Conservation (phyloP, 2,329 filamentous ascomycete species). For the Exophiala sideris region DNA sequence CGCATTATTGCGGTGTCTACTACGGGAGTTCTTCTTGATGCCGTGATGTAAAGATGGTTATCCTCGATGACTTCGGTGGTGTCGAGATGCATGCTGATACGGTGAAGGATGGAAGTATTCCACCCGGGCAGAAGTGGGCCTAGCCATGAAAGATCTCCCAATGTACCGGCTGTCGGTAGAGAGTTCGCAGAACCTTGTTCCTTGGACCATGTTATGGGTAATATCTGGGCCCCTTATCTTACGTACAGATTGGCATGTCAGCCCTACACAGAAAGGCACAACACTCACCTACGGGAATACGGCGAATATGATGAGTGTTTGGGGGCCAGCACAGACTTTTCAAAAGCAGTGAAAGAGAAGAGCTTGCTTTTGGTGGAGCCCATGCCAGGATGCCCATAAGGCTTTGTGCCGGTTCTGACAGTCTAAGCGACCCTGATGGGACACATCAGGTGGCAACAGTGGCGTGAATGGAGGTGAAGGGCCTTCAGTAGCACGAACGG, state of each 20-base stretch:
- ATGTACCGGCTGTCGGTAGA: neutral
- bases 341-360: no score
- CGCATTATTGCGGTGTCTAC: neutral
- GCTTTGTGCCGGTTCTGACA: no score
- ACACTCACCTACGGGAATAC: no score
- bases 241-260: neutral
- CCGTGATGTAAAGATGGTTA: conserved; percentile 2
- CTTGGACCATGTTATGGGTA: neutral
- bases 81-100: neutral
- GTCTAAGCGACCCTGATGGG: no score
- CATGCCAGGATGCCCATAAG: no score
- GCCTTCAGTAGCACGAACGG: no score
- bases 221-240: neutral
- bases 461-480: no score
- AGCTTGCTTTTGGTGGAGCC: no score
- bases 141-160: neutral
- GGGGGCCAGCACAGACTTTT: no score
- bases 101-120: neutral
- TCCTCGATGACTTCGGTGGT: neutral
- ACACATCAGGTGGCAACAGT: no score
- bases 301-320: no score
- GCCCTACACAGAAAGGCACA: neutral
- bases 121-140: neutral
- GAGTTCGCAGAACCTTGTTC: neutral
- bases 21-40: neutral